Percentiles rank a stretch among this genome's conserved stretches.
Evolutionary conservation across 192 early-diverging fungal species (phyloP).

Genomic region (Coemansia sp.): DNA sequence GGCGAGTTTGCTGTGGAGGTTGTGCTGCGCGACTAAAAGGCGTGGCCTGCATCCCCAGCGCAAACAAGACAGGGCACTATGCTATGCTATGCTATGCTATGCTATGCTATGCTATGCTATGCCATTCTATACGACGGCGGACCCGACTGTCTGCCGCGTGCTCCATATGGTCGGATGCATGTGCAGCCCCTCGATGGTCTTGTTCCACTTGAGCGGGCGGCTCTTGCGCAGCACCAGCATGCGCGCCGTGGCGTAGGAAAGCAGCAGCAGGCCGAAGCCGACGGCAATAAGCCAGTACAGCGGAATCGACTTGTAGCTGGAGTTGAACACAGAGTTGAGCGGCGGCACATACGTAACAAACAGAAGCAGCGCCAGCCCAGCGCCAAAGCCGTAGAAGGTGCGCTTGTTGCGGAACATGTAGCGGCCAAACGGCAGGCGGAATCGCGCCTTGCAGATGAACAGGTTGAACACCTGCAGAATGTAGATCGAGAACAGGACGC

Average conservation of each 20-base stretch:
- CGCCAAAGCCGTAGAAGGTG: conserved; percentile 67
- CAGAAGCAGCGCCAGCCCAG: conserved; percentile 62
- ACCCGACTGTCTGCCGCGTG: conserved; percentile 32
- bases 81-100: no score
- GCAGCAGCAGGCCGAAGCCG: conserved; percentile 75
- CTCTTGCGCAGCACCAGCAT: conserved; percentile 58
- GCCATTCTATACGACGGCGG: conserved; percentile 18
- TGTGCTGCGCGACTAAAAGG: neutral
- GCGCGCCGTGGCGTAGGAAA: conserved; percentile 70
- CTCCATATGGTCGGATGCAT: conserved; percentile 79
- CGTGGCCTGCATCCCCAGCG: no score
- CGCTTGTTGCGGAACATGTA: conserved; percentile 78
- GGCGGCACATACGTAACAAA: conserved; percentile 84
- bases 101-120: no score
- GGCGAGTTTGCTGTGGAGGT: conserved; percentile 19
- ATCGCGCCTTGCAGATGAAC: conserved; percentile 86
- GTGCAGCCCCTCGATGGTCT: conserved; percentile 78
- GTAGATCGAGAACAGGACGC: conserved; percentile 66
- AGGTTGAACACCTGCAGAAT: conserved; percentile 88
- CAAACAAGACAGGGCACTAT: no score
- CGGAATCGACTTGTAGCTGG: conserved; percentile 61
- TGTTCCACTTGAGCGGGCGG: conserved; percentile 63
- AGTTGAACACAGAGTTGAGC: conserved; percentile 74
- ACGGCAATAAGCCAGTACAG: conserved; percentile 83
- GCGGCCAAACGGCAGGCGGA: conserved; percentile 70